Evolutionary conservation across 257 asterid species (phyloP).

Genomic region (Jacaranda copaia): DNA sequence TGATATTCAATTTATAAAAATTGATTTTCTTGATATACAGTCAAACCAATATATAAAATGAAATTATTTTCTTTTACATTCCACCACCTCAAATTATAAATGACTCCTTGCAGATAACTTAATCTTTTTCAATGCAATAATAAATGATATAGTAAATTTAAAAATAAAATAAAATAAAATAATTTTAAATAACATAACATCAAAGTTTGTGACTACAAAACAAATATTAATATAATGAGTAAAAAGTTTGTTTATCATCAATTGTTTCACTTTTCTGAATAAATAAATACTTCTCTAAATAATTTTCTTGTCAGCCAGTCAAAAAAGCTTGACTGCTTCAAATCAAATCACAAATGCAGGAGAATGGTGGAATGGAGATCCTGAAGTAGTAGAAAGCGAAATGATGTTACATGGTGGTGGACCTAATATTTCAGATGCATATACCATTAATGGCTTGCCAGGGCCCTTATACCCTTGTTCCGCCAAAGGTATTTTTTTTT

Average conservation of each 20-base stretch:
- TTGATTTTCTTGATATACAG: too few relatives aligned
- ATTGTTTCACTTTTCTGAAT: too few relatives aligned
- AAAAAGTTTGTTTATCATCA: too few relatives aligned
- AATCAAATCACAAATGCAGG: conserved; percentile 44
- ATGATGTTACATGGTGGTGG: conserved; percentile 75
- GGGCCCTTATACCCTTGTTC: conserved; percentile 83
- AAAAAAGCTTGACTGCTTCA: background rate
- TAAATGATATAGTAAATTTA: too few relatives aligned
- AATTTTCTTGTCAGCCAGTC: background rate
- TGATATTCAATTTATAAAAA: too few relatives aligned
- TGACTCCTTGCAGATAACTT: too few relatives aligned
- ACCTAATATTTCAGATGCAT: conserved; percentile 82
- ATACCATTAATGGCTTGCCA: conserved; percentile 89
- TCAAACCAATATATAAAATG: too few relatives aligned
- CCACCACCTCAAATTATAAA: too few relatives aligned
- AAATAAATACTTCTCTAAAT: background rate
- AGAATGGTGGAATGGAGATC: conserved; percentile 86
- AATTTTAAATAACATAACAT: too few relatives aligned
- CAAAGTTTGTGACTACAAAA: background rate
- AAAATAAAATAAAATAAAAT: too few relatives aligned
- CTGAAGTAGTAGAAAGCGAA: conserved; percentile 61
- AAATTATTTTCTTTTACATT: too few relatives aligned
- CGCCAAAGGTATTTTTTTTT: conserved; percentile 49
- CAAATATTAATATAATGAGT: background rate
- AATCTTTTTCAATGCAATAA: too few relatives aligned